These are phyloP conservation scores for Linaria vulgaris DNA, from an alignment of 257 asterid species.

Conservation along the genomic window DNA sequence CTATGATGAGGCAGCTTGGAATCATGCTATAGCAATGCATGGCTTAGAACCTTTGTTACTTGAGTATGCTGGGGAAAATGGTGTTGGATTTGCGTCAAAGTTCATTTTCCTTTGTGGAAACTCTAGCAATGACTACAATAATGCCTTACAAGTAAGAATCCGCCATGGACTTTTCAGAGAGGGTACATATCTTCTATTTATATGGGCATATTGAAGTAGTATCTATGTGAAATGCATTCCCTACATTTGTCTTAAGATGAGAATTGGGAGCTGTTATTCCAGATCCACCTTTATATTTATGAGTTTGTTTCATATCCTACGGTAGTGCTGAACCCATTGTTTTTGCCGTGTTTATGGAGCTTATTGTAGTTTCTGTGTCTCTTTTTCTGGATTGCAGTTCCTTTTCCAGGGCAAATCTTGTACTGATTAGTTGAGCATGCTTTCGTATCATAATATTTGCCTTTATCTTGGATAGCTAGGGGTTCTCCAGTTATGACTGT, in stretches of 20 bases:
- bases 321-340: slow-evolving; percentile 1
- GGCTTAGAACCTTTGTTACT: slow-evolving; percentile 75
- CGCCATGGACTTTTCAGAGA: slow-evolving; percentile 5
- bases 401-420: slow-evolving; percentile 17
- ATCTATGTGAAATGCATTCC: background rate
- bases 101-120: slow-evolving; percentile 81
- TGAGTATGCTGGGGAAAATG: slow-evolving; percentile 61
- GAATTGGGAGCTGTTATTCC: slow-evolving; percentile 14
- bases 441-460: slow-evolving; percentile 10
- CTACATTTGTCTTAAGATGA: slow-evolving; percentile 6
- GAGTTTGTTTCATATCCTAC: slow-evolving; percentile 6
- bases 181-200: slow-evolving; percentile 14
- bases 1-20: slow-evolving; percentile 76
- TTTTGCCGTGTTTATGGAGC: slow-evolving; percentile 16
- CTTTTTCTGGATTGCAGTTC: slow-evolving; percentile 16
- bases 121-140: slow-evolving; percentile 67
- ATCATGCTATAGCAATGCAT: slow-evolving; percentile 72
- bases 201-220: background rate
- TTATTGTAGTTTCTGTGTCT: slow-evolving; percentile 8
- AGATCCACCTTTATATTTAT: slow-evolving; percentile 12
- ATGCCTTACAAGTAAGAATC: slow-evolving; percentile 71
- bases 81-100: slow-evolving; percentile 50
- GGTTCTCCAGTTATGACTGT: slow-evolving; percentile 18
- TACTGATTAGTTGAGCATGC: slow-evolving; percentile 13
- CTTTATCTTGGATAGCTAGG: slow-evolving; percentile 3